Evolutionary conservation across 805 yeast genomes (phyloP), one percentile per base, ranked within the genome.

Genomic region (Suhomyces faveliae): DNA sequence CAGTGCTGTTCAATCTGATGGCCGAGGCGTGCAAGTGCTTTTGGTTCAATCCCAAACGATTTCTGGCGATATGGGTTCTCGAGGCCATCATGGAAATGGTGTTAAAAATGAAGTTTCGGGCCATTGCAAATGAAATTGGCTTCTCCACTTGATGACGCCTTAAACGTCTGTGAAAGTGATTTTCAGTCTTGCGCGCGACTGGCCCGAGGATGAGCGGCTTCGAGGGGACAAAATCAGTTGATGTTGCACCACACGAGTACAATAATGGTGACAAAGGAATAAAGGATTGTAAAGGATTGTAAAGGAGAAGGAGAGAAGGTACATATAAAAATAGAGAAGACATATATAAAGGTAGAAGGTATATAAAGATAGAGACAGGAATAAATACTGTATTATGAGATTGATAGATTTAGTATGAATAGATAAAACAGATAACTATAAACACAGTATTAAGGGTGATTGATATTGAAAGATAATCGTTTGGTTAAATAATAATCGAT

Each of bases 41-140:
- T 13, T 46, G 40, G 29, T 50, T 48, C 35, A 54, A 37, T 11
- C 33, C 39, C 21, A 55, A 50, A 30, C 59, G 40, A 21, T 23
- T 33, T 12, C 45, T 35, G 20, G 58, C 58, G 15, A 29, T 41
- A 4, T 17, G 2, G 5, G 21, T 33, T 33, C 21, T 33, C 10
- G 37, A 15, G n/a, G 21, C 37, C 19, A 20, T 33, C 21, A 15
- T 17, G n/a, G 19, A 15, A 20, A 33, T 33, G 21, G 13, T 33
- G 12, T 33, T 13, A 33, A 33, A 33, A 17, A 33, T 17, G 21
- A 20, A 33, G 15, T 33, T 33, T 33, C 37, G 13, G 10, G 15
- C 10, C 37, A 33, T 33, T 8, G 12, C 7, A 9, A 17, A 17
- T 17, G 12, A 17, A 33, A 8, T 9, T 5, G 5, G 21, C 19